Percentiles rank a stretch among this genome's conserved stretches.
These are phyloP conservation scores for Begonia masoniana DNA, from an alignment of 306 rosid species.

Conservation along the genomic window DNA sequence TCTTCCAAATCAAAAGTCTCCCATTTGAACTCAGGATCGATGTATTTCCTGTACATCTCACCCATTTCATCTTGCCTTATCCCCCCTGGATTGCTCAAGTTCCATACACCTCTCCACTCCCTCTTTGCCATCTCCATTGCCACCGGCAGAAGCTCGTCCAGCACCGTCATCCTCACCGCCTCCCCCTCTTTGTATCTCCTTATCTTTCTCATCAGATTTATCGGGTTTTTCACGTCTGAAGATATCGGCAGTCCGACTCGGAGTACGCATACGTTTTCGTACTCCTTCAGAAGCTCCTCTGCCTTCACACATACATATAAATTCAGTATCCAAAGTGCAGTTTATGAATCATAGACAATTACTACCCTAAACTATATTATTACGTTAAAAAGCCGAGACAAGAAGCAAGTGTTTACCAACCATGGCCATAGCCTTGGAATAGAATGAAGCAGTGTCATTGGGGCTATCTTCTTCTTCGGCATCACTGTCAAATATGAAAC, in stretches of 20 bases:
- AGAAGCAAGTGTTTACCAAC: conserved; percentile 18
- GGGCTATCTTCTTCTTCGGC: conserved; percentile 51
- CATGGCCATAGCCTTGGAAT: conserved; percentile 68
- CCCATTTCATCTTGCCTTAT: conserved; percentile 57
- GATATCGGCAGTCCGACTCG: conserved; percentile 73
- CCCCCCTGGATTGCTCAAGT: conserved; percentile 73
- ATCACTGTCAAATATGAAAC: conserved; percentile 67
- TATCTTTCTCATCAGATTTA: conserved; percentile 71
- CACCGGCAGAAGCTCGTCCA: conserved; percentile 62
- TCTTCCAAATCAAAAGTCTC: conserved; percentile 43
- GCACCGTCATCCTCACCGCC: conserved; percentile 61
- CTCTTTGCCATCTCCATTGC: conserved; percentile 64
- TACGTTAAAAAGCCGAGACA: neutral
- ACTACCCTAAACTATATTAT: no score
- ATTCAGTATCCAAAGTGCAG: neutral
- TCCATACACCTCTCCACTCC: conserved; percentile 54
- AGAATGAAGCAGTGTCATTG: conserved; percentile 53
- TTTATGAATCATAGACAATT: neutral
- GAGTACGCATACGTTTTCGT: conserved; percentile 47
- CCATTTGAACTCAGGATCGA: conserved; percentile 51
- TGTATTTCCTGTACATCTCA: conserved; percentile 44
- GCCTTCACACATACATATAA: conserved; percentile 21
- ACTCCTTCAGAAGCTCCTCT: conserved; percentile 45
- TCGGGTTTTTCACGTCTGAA: conserved; percentile 57
- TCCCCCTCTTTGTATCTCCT: conserved; percentile 46